Conservation (phyloP, 2,329 filamentous ascomycete species). For the Nakataea oryzae region DNA sequence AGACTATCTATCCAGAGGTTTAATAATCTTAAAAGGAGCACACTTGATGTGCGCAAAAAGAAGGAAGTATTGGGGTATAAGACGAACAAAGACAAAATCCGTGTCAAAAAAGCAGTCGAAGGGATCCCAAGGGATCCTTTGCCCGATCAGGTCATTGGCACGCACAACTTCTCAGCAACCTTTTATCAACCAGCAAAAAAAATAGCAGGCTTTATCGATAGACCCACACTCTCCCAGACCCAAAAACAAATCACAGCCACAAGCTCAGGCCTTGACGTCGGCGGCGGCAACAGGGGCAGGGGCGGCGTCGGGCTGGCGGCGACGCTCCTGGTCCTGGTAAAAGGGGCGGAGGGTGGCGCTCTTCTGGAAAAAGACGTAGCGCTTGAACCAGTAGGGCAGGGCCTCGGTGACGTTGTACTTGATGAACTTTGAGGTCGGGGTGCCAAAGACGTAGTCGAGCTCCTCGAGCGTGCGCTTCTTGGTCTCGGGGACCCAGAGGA, state of each 20-base stretch:
- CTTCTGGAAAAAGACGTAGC: slow-evolving; percentile 42
- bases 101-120: too few relatives aligned
- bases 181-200: not conserved
- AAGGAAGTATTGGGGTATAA: not conserved
- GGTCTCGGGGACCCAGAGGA: slow-evolving; percentile 47
- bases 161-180: not conserved
- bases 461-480: slow-evolving; percentile 48
- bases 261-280: not conserved
- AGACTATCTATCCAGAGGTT: not conserved
- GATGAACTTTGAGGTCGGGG: slow-evolving; percentile 46
- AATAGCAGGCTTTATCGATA: not conserved
- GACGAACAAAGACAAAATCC: not conserved
- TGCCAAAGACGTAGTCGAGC: slow-evolving; percentile 50
- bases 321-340: slow-evolving; percentile 19
- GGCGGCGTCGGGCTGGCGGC: not conserved
- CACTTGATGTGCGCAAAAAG: not conserved
- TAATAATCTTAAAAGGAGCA: not conserved
- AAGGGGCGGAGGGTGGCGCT: slow-evolving; percentile 34
- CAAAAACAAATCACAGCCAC: too few relatives aligned
- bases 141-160: not conserved
- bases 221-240: too few relatives aligned
- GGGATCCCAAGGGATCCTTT: not conserved
- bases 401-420: slow-evolving; percentile 45
- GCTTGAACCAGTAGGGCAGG: slow-evolving; percentile 50
- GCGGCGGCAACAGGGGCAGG: not conserved